These are phyloP conservation scores for Truncatella angustata DNA, from an alignment of 2,329 filamentous ascomycete genomes.

Conservation along the genomic window DNA sequence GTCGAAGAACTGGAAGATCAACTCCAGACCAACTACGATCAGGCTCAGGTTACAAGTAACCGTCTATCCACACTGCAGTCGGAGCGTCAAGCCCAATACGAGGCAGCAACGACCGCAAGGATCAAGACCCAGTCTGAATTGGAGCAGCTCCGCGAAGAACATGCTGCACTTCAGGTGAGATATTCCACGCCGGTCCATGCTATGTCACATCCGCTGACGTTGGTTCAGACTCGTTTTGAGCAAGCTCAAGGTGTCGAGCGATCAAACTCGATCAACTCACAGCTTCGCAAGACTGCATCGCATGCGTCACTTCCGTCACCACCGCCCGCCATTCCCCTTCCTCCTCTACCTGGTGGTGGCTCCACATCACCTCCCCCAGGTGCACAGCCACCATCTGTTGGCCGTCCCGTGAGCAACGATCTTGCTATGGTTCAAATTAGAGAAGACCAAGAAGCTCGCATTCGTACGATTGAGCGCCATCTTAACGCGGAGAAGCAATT, in stretches of 20 bases:
- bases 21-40: constrained; percentile 90
- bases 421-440: constrained; percentile 73
- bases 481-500: constrained; percentile 94
- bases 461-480: constrained; percentile 95
- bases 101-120: constrained; percentile 71
- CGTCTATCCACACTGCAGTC: constrained; percentile 78
- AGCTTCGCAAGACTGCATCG: constrained; percentile 80
- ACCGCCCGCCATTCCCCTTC: constrained; percentile 92
- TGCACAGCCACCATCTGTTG: constrained; percentile 52
- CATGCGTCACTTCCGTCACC: constrained; percentile 86
- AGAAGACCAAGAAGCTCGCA: constrained; percentile 93
- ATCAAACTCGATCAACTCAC: constrained; percentile 61
- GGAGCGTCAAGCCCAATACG: constrained; percentile 71
- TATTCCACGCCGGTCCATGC: no score
- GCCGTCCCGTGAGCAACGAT: constrained; percentile 80
- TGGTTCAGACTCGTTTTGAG: constrained; percentile 27
- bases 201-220: no score
- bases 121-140: constrained; percentile 65
- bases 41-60: constrained; percentile 82
- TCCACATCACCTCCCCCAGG: constrained; percentile 44
- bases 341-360: constrained; percentile 71
- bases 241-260: constrained; percentile 44
- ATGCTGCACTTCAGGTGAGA: constrained; percentile 73
- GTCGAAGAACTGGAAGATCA: constrained; percentile 97
- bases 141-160: constrained; percentile 65